Evolutionary conservation across 495 filamentous ascomycete species (phyloP).

Genomic region (Antarctomyces pellizariae): DNA sequence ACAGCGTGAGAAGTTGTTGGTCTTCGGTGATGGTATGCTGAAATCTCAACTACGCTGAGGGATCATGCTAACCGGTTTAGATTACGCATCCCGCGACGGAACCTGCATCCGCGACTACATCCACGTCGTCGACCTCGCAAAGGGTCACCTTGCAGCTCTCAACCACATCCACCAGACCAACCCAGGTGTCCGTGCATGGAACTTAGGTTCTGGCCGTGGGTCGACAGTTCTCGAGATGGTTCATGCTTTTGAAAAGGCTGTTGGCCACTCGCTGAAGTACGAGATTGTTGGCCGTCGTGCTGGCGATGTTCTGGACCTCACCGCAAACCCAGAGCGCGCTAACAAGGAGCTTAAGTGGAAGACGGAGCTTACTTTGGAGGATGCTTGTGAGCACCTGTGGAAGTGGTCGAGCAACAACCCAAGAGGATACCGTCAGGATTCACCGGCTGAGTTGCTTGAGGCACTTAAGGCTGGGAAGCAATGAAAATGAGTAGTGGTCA

Average conservation of each 20-base stretch:
- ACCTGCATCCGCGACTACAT: constrained; percentile 50
- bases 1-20: constrained; percentile 78
- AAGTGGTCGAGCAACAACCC: constrained; percentile 90
- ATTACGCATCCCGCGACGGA: constrained; percentile 73
- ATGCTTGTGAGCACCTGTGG: constrained; percentile 89
- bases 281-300: constrained; percentile 61
- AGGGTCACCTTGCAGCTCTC: constrained; percentile 74
- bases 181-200: constrained; percentile 90
- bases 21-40: constrained; percentile 73
- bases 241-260: constrained; percentile 70
- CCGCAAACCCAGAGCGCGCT: constrained; percentile 69
- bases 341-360: constrained; percentile 84
- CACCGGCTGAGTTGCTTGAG: constrained; percentile 62
- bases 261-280: constrained; percentile 69
- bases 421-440: constrained; percentile 74
- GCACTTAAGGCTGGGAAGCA: constrained; percentile 34
- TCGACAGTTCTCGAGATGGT: constrained; percentile 96
- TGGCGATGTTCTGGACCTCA: constrained; percentile 87
- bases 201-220: constrained; percentile 84
- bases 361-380: constrained; percentile 69
- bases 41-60: not conserved
- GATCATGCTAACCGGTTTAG: constrained; percentile 19
- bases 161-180: constrained; percentile 76
- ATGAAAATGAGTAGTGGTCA: too few species aligned
- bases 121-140: constrained; percentile 76